Evolutionary conservation across 2,329 filamentous ascomycete genomes (phyloP).

Genomic region (Aspergillus tamarii): DNA sequence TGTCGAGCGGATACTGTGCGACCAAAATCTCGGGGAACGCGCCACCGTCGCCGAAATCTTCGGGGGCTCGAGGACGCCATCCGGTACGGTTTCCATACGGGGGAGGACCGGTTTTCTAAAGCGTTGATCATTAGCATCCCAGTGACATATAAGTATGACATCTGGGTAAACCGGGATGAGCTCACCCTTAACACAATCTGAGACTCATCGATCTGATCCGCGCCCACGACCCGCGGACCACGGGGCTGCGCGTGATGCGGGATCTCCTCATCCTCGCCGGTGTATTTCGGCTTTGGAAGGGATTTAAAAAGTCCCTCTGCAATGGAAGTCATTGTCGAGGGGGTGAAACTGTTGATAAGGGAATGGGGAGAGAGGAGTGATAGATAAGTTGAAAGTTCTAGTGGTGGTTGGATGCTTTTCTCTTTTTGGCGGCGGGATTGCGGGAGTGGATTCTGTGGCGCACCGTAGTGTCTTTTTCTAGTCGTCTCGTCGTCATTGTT

Average conservation of each 20-base stretch:
- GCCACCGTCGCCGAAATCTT: conserved; percentile 95
- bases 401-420: conserved; percentile 22
- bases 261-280: conserved; percentile 82
- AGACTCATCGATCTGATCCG: conserved; percentile 78
- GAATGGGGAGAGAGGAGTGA: conserved; percentile 22
- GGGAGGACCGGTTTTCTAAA: conserved; percentile 76
- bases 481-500: neutral
- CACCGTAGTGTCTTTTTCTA: neutral
- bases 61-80: conserved; percentile 86
- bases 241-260: conserved; percentile 71
- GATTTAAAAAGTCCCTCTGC: conserved; percentile 74
- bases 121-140: neutral
- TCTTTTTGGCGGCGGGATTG: conserved; percentile 20
- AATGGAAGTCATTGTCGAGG: conserved; percentile 64
- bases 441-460: conserved; percentile 7
- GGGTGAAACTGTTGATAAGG: conserved; percentile 10
- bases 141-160: neutral
- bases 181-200: conserved; percentile 78
- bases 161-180: conserved; percentile 3
- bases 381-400: conserved; percentile 13
- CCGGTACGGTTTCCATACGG: conserved; percentile 82
- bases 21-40: conserved; percentile 93
- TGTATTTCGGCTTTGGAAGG: conserved; percentile 88
- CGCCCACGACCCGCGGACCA: conserved; percentile 80
- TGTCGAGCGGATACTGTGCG: conserved; percentile 93